Evolutionary conservation across 768 basidiomycete species (phyloP).

Genomic region (Leccinum barrowsii): DNA sequence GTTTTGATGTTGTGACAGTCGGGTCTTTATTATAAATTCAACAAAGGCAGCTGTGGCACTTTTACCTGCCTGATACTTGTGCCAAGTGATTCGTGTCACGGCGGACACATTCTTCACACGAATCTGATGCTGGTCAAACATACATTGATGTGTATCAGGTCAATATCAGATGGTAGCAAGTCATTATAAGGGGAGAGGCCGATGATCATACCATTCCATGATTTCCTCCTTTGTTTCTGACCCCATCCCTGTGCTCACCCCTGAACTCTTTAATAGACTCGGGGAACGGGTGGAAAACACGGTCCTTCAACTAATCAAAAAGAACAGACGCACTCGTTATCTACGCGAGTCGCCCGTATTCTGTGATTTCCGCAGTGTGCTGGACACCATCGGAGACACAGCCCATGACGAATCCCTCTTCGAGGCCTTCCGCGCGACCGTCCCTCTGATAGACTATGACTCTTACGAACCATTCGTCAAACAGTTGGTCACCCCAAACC

Average conservation of each 20-base stretch:
- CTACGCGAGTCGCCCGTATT: slow-evolving; percentile 13
- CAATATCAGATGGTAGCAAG: too few species aligned
- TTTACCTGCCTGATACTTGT: too few species aligned
- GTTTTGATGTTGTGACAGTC: too few species aligned
- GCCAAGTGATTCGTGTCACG: too few species aligned
- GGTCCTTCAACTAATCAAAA: slow-evolving; percentile 8
- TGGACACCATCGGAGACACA: slow-evolving; percentile 1
- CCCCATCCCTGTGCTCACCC: not conserved
- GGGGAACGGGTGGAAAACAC: slow-evolving; percentile 5
- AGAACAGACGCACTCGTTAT: slow-evolving; percentile 15
- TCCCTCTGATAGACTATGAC: slow-evolving; percentile 23
- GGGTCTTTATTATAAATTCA: too few species aligned
- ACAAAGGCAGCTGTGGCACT: too few species aligned
- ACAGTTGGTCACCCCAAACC: slow-evolving; percentile 4
- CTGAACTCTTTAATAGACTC: not conserved
- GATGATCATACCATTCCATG: not conserved
- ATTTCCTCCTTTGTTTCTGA: not conserved
- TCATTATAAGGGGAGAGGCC: too few species aligned
- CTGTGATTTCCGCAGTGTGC: slow-evolving; percentile 9
- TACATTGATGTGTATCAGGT: too few species aligned
- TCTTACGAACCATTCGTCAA: slow-evolving; percentile 17
- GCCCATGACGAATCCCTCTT: slow-evolving; percentile 4
- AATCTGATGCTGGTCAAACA: too few species aligned
- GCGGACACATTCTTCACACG: too few species aligned
- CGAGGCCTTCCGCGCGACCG: slow-evolving; percentile 10